Evolutionary conservation across 2,329 filamentous ascomycete species (phyloP).

Genomic region (Phyllosticta citrichinensis): DNA sequence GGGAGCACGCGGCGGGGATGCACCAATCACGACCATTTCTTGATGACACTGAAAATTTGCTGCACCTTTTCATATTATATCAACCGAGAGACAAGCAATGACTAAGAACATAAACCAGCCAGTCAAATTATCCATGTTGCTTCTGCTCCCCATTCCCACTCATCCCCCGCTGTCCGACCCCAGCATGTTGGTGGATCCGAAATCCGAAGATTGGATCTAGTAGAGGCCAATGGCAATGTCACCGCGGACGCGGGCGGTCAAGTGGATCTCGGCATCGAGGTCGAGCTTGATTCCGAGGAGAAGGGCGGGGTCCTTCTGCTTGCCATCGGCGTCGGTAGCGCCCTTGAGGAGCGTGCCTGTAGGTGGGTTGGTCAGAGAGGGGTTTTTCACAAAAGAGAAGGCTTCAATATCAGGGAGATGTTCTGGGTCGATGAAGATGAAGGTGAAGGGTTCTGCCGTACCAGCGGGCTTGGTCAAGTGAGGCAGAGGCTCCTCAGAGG

Average conservation of each 20-base stretch:
- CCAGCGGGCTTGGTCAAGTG: constrained; percentile 7
- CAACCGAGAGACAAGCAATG: not conserved
- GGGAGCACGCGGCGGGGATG: not conserved
- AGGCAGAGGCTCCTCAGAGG: not conserved
- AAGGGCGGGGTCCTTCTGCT: constrained; percentile 47
- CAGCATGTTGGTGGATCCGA: not conserved
- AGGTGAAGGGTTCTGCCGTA: not conserved
- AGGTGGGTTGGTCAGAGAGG: not conserved
- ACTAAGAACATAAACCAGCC: not conserved
- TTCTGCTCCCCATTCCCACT: not conserved
- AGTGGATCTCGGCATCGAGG: constrained; percentile 52
- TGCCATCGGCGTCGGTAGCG: constrained; percentile 46
- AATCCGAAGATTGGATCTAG: constrained; percentile 22
- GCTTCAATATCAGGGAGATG: not conserved
- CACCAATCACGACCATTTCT: not conserved
- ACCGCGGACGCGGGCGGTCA: constrained; percentile 50
- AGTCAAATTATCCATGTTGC: not conserved
- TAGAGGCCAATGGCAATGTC: constrained; percentile 52
- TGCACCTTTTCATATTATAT: not conserved
- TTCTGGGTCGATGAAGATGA: not conserved
- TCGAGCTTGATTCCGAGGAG: constrained; percentile 55
- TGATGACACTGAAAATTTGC: not conserved
- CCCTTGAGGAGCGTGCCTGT: constrained; percentile 47
- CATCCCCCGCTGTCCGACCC: not conserved
- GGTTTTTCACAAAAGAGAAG: not conserved